Base-by-base conservation (phyloP, 148 eudicot genomes). In the Talinum fruticosum region DNA sequence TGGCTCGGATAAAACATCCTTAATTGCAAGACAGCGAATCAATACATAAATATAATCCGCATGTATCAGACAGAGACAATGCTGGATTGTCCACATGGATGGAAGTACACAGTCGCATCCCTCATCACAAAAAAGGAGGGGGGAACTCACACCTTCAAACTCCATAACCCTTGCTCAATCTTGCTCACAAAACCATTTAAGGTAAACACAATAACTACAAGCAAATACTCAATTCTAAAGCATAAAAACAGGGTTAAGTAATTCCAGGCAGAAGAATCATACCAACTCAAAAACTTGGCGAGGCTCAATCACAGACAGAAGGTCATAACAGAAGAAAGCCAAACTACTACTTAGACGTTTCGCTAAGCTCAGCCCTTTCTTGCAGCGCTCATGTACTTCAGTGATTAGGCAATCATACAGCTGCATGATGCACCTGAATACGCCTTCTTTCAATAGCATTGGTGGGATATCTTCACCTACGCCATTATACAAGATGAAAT, bases 241-340 rank as follows among this genome's bases (percentile, higher is more conserved):
- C 26, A 19, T 16, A 38, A 0, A n/a, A 72, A 72, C 23, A 12
- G 32, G 76, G 34, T 64, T 18, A 49, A n/a, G 69, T 35, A 34
- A 78, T 24, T 65, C 15, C 26, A 53, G 28, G 14, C 71, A 74
- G 76, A 30, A 78, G 75, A 77, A 78, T 54, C 89, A 83, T 90
- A 96, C 99, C 99, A 96, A 80, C 78, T 96, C 99, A 82, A 96
- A 96, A 67, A 96, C 98, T 87, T 96, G 99, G 64, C 99, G 98
- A 80, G 99, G 99, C 87, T 96, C 99, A 54, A 96, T 83, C 49
- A 91, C 87, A 29, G 99, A 96, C 80, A 96, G 76, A 57, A 96
- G 97, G 83, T 96, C 99, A 78, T 93, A 93, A 54, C 99, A 96
- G 82, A 93, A 96, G 91, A 91, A 96, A 32, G 95, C 98, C 90